Base-by-base conservation (phyloP, 192 early-diverging fungal genomes). In the Obelidium mucronatum region DNA sequence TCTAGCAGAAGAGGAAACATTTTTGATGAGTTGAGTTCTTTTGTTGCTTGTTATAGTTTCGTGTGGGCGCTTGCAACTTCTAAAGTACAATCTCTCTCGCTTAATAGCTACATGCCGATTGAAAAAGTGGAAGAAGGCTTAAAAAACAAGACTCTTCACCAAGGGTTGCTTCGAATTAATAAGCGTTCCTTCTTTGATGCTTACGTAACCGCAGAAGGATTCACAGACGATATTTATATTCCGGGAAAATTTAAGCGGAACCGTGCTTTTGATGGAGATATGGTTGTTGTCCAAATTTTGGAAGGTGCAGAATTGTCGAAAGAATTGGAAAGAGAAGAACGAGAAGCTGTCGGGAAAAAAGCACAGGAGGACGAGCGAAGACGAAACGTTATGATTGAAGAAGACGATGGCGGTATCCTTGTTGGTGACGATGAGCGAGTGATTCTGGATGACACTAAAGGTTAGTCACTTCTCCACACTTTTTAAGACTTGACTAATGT, bases 141-240 rank as follows among this genome's bases (percentile, higher is more conserved):
- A 4, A 37, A 60, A 3, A 40, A 26, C 2, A 79, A 79, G 19
- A 80, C 78, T 22, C 83, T 94, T 19, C 81, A 92, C 13, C 81
- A 90, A n/a, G 96, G 95, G 39, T 84, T 88, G 3, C 75, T 98
- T 24, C 90, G 96, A 55, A 89, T 96, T 75, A 98, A 95, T 85
- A 93, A 92, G 40, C 87, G 90, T 62, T 93, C 94, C 76, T 85
- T 92, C 35, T 89, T 85, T 52, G 95, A 97, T 74, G 95, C 94
- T 30, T 98, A 98, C 82, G 94, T 96, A 17, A 88, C 91, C 1
- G 85, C 92, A 8, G 92, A 94, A 31, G 87, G 75, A 17, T 51
- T 74, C 54, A 70, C 76, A 6, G 84, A 87, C 3, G 95, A 96
- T 77, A 88, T 96, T 24, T 93, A 90, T 68, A 91, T 96, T 17